Percentiles rank a stretch among this genome's conserved stretches.
These are phyloP conservation scores for Vitis hybrid DNA, from an alignment of 177 flowering plant genomes.

Conservation along the genomic window DNA sequence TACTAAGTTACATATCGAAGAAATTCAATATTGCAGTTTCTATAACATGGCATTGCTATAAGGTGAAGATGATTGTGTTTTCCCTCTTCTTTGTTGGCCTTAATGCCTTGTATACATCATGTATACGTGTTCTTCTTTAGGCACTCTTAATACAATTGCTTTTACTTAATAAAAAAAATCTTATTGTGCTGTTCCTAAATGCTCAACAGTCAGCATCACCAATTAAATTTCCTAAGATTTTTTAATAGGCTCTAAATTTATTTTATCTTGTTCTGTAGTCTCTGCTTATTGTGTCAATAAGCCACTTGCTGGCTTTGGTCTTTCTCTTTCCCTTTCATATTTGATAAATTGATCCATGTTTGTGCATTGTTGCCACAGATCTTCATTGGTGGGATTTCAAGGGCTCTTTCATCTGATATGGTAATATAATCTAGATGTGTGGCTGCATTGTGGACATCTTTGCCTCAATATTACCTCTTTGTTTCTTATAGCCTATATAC, in stretches of 20 bases:
- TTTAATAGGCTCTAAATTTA: not conserved
- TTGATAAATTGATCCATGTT: not conserved
- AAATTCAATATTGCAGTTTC: too few species aligned
- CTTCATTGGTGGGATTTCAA: conserved; percentile 89
- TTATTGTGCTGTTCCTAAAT: too few species aligned
- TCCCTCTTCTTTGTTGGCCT: too few species aligned
- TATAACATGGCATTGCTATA: too few species aligned
- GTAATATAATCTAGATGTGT: conserved; percentile 37
- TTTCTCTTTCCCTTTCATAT: not conserved
- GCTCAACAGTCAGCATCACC: too few species aligned
- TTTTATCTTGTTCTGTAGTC: not conserved
- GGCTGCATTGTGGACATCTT: not conserved
- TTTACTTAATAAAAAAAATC: too few species aligned
- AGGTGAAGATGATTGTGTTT: too few species aligned
- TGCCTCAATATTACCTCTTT: not conserved
- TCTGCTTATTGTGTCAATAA: not conserved
- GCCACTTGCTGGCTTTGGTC: not conserved
- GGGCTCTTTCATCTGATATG: conserved; percentile 69
- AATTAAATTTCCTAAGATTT: too few species aligned
- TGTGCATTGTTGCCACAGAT: conserved; percentile 50
- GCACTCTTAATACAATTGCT: too few species aligned
- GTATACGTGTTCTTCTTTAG: too few species aligned
- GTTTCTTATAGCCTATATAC: not conserved
- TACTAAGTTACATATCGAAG: too few species aligned
- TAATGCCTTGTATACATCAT: too few species aligned